Base-by-base conservation (phyloP, 148 eudicot genomes). In the Rhododendron simsii region DNA sequence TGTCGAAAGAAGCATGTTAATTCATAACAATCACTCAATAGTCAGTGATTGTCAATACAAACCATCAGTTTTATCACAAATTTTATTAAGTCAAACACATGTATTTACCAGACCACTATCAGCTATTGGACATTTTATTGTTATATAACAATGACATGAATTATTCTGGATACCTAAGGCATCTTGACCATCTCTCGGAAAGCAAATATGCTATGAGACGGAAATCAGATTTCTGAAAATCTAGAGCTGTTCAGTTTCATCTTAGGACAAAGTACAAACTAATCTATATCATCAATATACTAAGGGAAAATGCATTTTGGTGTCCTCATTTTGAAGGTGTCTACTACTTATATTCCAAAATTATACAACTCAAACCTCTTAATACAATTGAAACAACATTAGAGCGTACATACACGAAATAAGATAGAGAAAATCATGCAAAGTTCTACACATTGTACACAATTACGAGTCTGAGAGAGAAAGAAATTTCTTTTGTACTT, bases 1-100 rank as follows among this genome's bases (percentile, higher is more conserved):
- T 90, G 88, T 77, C 81, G 45, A 85, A 85, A 14, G 47, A 51
- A 44, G 55, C 67, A 28, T 35, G 47, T 37, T 57, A 11, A 51
- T 8, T 35, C 78, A 79, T 83, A 87, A 50, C 44, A 61, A 65
- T 48, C 57, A 50, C 45, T 30, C 45, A 23, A 18, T 51, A 6
- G n/a, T 63, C 44, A 5, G 45, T 41, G 45, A 41, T 41, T 41
- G 45, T 41, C 35, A 41, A 23, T 6, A 7, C 8, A 3, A 85
- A n/a, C 63, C 14, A 37, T 3, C 76, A 61, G 65, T 39, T 44
- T 21, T 7, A 28, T 16, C 50, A 78, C n/a, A 53, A 55, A 35
- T 39, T 18, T 77, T 41, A 78, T 1, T 3, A n/a, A 47, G 35
- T 35, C 33, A 21, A 8, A 41, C 13, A 67, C 47, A 28, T 7